Percentiles rank a stretch among this genome's conserved stretches.
Conservation (phyloP, 2,329 filamentous ascomycete genomes). For the Alternaria arborescens region DNA sequence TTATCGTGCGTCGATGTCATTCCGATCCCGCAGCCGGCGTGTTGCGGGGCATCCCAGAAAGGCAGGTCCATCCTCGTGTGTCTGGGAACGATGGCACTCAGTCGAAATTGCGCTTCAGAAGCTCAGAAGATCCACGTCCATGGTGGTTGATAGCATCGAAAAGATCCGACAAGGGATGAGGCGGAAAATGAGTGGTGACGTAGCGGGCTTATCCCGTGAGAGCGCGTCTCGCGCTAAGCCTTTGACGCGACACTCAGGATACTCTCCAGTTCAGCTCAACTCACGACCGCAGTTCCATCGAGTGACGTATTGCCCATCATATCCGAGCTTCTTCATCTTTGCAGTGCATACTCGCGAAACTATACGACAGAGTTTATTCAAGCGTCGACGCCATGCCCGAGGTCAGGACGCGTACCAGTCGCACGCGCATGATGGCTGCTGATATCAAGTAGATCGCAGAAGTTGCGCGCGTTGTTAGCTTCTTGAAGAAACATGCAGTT, state of each 20-base stretch:
- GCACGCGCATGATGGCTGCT: slow-evolving; percentile 10
- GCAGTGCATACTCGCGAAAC: neutral
- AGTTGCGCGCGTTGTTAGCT: slow-evolving; percentile 86
- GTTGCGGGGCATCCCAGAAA: slow-evolving; percentile 32
- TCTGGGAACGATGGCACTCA: neutral
- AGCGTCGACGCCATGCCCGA: slow-evolving; percentile 45
- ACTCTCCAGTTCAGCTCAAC: slow-evolving; percentile 2
- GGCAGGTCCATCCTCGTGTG: slow-evolving; percentile 29
- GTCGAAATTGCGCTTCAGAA: neutral
- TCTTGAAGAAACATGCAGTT: slow-evolving; percentile 81
- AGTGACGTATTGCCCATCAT: neutral
- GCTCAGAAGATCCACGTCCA: neutral
- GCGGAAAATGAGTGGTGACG: slow-evolving; percentile 34
- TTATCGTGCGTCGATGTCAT: slow-evolving; percentile 33
- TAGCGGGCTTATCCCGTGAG: slow-evolving; percentile 38
- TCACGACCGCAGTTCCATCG: slow-evolving; percentile 5
- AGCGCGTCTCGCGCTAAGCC: slow-evolving; percentile 33
- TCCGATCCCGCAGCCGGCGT: slow-evolving; percentile 17
- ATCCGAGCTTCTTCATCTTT: neutral
- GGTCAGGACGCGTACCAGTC: slow-evolving; percentile 30
- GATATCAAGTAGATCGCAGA: slow-evolving; percentile 55
- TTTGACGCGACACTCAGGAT: slow-evolving; percentile 4
- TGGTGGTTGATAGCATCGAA: neutral
- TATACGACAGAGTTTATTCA: neutral
- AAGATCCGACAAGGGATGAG: neutral